Evolutionary conservation across 2,329 filamentous ascomycete species (phyloP).

Genomic region (Trichoderma koningii): DNA sequence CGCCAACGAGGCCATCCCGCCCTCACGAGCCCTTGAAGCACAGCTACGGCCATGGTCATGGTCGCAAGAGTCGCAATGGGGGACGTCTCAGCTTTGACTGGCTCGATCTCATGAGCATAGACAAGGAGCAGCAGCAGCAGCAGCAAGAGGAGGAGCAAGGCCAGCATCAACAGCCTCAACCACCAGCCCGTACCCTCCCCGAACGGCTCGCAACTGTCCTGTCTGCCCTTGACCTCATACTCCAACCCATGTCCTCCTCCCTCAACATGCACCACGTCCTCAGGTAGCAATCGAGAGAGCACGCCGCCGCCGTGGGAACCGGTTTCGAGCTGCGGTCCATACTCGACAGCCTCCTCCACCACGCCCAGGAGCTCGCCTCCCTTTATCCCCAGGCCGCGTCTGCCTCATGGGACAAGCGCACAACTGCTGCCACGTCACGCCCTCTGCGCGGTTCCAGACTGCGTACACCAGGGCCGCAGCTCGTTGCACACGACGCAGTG

Average conservation of each 20-base stretch:
- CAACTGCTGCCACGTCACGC: conserved; percentile 3
- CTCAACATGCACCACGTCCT: conserved; percentile 32
- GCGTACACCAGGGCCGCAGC: conserved; percentile 37
- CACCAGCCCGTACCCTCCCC: conserved; percentile 27
- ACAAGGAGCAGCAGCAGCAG: conserved; percentile 20
- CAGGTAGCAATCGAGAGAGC: conserved; percentile 31
- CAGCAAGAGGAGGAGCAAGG: not conserved
- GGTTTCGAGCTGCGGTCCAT: conserved; percentile 34
- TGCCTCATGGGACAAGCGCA: conserved; percentile 29
- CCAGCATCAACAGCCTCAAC: conserved; percentile 4
- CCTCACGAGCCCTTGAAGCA: not conserved
- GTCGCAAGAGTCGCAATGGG: no score
- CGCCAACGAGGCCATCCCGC: conserved; percentile 36
- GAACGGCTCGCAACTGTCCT: conserved; percentile 33
- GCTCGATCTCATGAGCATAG: conserved; percentile 31
- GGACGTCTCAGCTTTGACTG: conserved; percentile 30
- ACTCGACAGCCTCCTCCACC: conserved; percentile 41
- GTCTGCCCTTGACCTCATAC: conserved; percentile 33
- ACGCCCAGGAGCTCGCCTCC: conserved; percentile 41
- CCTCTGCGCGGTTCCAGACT: conserved; percentile 39
- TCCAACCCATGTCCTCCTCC: conserved; percentile 23
- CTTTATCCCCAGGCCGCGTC: conserved; percentile 40
- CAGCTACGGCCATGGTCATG: not conserved
- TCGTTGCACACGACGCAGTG: conserved; percentile 27
- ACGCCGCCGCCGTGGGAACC: conserved; percentile 32